A percentile compares a stretch with the other conserved stretches of the same genome.
Evolutionary conservation across 2,329 filamentous ascomycete species (phyloP).

Genomic region (Diaporthe ampelina): DNA sequence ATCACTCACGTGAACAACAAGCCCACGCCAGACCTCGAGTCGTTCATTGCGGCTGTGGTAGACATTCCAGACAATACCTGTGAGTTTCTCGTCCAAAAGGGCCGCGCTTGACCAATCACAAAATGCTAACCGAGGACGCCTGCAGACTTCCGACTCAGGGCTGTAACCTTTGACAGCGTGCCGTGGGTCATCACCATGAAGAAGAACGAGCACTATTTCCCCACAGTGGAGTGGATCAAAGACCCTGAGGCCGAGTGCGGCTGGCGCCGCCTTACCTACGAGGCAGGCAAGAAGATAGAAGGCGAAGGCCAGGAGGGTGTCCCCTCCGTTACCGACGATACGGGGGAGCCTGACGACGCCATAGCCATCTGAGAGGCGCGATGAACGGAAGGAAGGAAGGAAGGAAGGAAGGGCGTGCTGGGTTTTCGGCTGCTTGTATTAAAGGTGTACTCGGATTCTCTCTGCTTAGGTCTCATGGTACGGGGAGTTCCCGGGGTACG

Average conservation of each 20-base stretch:
- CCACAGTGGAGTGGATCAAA: conserved; percentile 77
- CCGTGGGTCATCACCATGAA: conserved; percentile 99
- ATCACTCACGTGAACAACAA: conserved; percentile 95
- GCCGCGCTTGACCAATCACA: not conserved
- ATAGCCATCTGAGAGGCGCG: conserved; percentile 10
- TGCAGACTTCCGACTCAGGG: conserved; percentile 90
- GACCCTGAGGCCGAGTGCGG: conserved; percentile 47
- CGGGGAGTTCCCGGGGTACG: not conserved
- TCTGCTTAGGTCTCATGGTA: conserved; percentile 1
- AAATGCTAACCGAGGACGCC: conserved; percentile 42
- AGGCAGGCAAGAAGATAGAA: conserved; percentile 41
- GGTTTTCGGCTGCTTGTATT: conserved; percentile 15
- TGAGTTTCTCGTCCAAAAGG: conserved; percentile 55
- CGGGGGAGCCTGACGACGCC: conserved; percentile 39
- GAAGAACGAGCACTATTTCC: conserved; percentile 98
- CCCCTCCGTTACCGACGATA: conserved; percentile 38
- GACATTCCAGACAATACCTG: conserved; percentile 96
- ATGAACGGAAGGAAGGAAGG: not conserved
- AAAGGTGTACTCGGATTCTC: conserved; percentile 23
- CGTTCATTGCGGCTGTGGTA: conserved; percentile 84
- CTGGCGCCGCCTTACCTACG: conserved; percentile 41
- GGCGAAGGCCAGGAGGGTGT: conserved; percentile 41
- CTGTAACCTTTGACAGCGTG: conserved; percentile 98
- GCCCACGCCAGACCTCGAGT: conserved; percentile 83
- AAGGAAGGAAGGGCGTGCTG: not conserved